Evolutionary conservation across 805 yeast genomes (phyloP), one percentile per base, ranked within the genome.

Genomic region (Suhomyces faveliae): DNA sequence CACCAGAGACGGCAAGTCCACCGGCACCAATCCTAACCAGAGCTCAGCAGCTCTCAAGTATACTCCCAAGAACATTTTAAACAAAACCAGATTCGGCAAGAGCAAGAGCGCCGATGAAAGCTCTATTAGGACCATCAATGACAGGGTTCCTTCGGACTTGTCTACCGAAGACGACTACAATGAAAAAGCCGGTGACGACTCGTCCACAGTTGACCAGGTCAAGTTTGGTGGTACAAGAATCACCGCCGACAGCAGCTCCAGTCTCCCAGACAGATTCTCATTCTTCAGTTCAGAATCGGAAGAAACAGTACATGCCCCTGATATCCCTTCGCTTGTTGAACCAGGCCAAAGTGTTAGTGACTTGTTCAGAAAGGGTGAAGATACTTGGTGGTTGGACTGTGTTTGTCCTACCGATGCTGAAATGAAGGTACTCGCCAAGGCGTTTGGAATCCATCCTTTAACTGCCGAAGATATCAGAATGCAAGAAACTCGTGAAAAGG

Each of bases 401-500:
- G 74, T 83, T 37, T 86, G 96, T 61, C 98, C 99, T 5, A 89
- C 97, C 0, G 98, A 92, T 62, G 83, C 84, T 17, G 99, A 94
- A 68, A 89, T 94, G 96, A 87, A 87, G 62, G 84, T 88, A 58
- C 66, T 94, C 35, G 85, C 97, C 8, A 91, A 91, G 59, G 94
- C 97, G 0, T 92, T 92, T 67, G 96, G 97, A 8, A 89, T 92
- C 69, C 99, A 92, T 74, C 99, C 99, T 24, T 83, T 92, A 74
- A 92, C 99, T 0, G 90, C 97, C 1, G 99, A 92, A 71, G 99
- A 92, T 83, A 91, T 92, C 54, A 76, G 96, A 48, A 87, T 89
- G 81, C 96, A 91, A 70, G 99, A 92, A 71, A 82, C 96, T 20
- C 90, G 99, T 70, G 99, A 92, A 72, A 92, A 92, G 68, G 97